Percentiles rank a stretch among this genome's conserved stretches.
Evolutionary conservation across 352 stramenopile genomes (phyloP).

Genomic region (Achlya hypogyna): DNA sequence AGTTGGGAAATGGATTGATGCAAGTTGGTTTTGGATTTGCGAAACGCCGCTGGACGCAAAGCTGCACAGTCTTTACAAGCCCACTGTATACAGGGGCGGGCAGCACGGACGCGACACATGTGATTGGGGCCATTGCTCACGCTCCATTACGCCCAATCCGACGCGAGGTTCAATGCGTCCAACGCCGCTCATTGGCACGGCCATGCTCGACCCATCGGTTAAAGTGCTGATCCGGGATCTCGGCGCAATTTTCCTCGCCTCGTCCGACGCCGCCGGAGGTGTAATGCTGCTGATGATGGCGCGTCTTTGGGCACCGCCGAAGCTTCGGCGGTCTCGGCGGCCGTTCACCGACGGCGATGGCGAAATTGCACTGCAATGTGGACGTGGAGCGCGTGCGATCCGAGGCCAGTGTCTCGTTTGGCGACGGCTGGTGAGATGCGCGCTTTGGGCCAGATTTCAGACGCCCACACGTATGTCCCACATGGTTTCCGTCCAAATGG

Average conservation of each 20-base stretch:
- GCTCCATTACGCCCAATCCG: too few species aligned
- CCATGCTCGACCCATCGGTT: background rate
- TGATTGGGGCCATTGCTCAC: background rate
- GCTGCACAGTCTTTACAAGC: background rate
- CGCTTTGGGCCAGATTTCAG: too few species aligned
- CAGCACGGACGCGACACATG: background rate
- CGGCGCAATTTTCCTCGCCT: background rate
- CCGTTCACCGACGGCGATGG: too few species aligned
- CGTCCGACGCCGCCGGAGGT: background rate
- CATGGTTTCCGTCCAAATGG: background rate
- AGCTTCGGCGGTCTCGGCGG: too few species aligned
- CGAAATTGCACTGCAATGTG: too few species aligned
- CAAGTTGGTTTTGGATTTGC: background rate
- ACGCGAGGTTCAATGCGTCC: too few species aligned
- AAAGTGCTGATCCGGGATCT: background rate
- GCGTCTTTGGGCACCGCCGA: too few species aligned
- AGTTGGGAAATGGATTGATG: background rate
- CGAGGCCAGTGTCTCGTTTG: too few species aligned
- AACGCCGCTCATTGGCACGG: too few species aligned
- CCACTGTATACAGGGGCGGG: background rate
- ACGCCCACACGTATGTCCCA: too few species aligned
- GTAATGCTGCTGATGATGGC: background rate
- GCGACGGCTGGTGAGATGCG: too few species aligned
- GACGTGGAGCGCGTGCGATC: too few species aligned
- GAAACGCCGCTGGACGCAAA: background rate